phyloP scores from a whole-genome alignment of 306 rosid genomes.

The Dalbergia cultrata region DNA sequence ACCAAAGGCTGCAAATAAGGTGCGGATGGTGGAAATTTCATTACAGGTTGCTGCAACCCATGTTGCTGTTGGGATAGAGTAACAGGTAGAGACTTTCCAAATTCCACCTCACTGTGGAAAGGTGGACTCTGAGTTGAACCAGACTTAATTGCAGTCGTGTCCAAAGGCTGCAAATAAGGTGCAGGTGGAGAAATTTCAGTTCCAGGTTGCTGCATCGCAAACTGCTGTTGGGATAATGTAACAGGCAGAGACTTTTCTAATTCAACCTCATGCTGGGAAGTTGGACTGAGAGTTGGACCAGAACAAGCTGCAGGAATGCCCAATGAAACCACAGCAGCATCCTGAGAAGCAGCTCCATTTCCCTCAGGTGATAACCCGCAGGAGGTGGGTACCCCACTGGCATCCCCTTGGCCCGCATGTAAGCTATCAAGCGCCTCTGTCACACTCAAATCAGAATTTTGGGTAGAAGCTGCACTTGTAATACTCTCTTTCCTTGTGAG shows the following conservation, averaged over 20 bases:
- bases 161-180: conserved; percentile 62
- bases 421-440: conserved; percentile 64
- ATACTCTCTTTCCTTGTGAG: conserved; percentile 73
- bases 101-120: conserved; percentile 61
- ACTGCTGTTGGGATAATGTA: conserved; percentile 58
- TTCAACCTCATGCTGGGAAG: conserved; percentile 63
- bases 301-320: conserved; percentile 56
- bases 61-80: conserved; percentile 58
- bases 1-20: conserved; percentile 64
- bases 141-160: conserved; percentile 39
- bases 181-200: conserved; percentile 59
- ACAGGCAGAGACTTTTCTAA: conserved; percentile 64
- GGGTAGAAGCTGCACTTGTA: conserved; percentile 80
- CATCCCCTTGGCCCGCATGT: conserved; percentile 61
- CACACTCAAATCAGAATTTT: conserved; percentile 86
- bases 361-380: conserved; percentile 52
- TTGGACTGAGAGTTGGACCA: conserved; percentile 53
- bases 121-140: conserved; percentile 53
- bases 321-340: conserved; percentile 47
- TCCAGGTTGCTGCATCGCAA: conserved; percentile 66
- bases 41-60: conserved; percentile 66
- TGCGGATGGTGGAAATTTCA: conserved; percentile 58
- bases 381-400: conserved; percentile 49
- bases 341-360: conserved; percentile 56
- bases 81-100: conserved; percentile 64